Conservation (phyloP, 306 rosid species). For the Cucurbita moschata region DNA sequence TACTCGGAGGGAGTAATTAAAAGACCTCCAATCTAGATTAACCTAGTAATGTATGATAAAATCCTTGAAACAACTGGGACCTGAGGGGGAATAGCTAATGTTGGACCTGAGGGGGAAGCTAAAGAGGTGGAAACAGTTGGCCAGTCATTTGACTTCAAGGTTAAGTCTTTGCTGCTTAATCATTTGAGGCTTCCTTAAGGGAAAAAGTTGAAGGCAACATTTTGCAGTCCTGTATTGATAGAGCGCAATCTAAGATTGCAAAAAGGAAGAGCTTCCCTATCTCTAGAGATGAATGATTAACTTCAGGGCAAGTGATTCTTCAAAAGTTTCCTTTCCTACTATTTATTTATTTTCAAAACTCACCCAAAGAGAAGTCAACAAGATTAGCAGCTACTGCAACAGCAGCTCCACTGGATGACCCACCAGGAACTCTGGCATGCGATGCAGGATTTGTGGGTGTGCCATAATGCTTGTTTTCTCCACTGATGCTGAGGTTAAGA, state of each 20-base stretch:
- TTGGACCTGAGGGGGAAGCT: background rate
- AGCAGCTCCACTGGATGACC: constrained; percentile 88
- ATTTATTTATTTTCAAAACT: constrained; percentile 8
- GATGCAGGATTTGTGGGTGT: constrained; percentile 79
- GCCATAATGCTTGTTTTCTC: constrained; percentile 66
- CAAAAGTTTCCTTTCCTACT: background rate
- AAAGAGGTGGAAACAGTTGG: background rate
- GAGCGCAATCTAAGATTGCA: background rate
- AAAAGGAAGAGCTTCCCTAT: background rate
- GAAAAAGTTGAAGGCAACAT: background rate
- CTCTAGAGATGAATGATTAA: background rate
- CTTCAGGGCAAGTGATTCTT: background rate
- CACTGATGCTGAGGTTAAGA: constrained; percentile 47
- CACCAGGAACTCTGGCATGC: constrained; percentile 66
- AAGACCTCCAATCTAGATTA: background rate
- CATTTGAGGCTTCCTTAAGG: background rate
- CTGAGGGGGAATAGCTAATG: background rate
- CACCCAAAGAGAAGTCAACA: constrained; percentile 79
- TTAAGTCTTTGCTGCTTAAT: background rate
- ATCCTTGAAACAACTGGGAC: background rate
- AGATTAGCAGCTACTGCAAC: constrained; percentile 86
- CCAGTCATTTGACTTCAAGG: background rate
- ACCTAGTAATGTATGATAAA: background rate
- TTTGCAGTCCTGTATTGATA: background rate
- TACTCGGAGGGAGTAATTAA: background rate